These are phyloP conservation scores for Spiraea crenata DNA, from an alignment of 331 rosid genomes.

Conservation along the genomic window DNA sequence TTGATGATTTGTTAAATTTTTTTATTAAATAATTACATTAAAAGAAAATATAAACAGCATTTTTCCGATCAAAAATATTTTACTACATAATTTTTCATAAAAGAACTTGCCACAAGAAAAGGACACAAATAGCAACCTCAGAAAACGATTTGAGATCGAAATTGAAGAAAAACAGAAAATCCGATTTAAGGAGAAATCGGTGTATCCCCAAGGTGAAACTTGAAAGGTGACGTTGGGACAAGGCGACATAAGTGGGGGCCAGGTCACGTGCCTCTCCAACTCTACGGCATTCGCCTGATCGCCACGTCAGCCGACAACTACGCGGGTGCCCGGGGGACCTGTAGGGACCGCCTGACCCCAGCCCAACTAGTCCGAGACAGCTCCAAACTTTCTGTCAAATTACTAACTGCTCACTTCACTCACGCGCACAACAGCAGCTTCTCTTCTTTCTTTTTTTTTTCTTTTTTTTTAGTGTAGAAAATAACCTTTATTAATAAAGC, in stretches of 20 bases:
- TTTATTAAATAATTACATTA: too few relatives aligned
- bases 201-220: neutral
- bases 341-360: slow-evolving; percentile 10
- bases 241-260: slow-evolving; percentile 27
- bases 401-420: neutral
- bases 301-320: slow-evolving; percentile 37
- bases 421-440: neutral
- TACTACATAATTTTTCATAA: too few relatives aligned
- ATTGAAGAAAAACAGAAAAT: neutral
- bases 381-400: slow-evolving; percentile 3
- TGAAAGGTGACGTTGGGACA: slow-evolving; percentile 17
- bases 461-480: too few relatives aligned
- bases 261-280: slow-evolving; percentile 22
- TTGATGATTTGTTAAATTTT: too few relatives aligned
- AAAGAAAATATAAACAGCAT: too few relatives aligned
- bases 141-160: neutral
- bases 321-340: slow-evolving; percentile 22
- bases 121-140: too few relatives aligned
- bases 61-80: too few relatives aligned
- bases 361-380: slow-evolving; percentile 12
- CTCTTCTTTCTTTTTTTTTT: neutral
- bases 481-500: too few relatives aligned
- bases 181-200: neutral
- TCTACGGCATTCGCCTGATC: neutral
- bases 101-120: too few relatives aligned